Conservation (phyloP, 2,329 filamentous ascomycete genomes). For the Metarhizium brunneum region DNA sequence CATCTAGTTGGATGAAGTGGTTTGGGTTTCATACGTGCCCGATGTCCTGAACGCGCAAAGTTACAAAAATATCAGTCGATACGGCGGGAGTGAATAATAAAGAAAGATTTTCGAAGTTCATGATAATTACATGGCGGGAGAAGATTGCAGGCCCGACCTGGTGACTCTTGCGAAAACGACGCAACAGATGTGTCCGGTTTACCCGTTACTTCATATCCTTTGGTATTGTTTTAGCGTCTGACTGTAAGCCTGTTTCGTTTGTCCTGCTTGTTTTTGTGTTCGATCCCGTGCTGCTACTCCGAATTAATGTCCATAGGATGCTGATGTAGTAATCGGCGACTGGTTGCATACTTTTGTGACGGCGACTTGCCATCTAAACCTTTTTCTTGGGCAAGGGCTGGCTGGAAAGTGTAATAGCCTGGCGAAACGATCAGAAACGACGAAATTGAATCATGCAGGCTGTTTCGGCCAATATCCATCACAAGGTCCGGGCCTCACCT, state of each 20-base stretch:
- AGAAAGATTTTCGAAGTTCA: not conserved
- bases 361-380: slow-evolving; percentile 6
- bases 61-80: too few relatives aligned
- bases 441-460: not conserved
- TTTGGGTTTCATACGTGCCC: not conserved
- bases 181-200: not conserved
- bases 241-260: not conserved
- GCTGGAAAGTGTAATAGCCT: slow-evolving; percentile 30
- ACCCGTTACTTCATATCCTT: not conserved
- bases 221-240: not conserved
- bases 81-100: not conserved
- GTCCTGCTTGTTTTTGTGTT: not conserved
- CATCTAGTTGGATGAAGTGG: not conserved
- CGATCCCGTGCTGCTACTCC: not conserved
- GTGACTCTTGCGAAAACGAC: not conserved
- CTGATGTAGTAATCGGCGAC: not conserved
- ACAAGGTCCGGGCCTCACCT: slow-evolving; percentile 15
- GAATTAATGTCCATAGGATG: not conserved
- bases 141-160: not conserved
- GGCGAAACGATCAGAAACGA: not conserved
- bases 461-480: not conserved
- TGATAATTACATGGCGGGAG: not conserved
- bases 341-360: slow-evolving; percentile 7
- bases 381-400: slow-evolving; percentile 19
- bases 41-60: not conserved